Conservation (phyloP, 2,329 filamentous ascomycete species). For the Cordyceps fumosorosea region DNA sequence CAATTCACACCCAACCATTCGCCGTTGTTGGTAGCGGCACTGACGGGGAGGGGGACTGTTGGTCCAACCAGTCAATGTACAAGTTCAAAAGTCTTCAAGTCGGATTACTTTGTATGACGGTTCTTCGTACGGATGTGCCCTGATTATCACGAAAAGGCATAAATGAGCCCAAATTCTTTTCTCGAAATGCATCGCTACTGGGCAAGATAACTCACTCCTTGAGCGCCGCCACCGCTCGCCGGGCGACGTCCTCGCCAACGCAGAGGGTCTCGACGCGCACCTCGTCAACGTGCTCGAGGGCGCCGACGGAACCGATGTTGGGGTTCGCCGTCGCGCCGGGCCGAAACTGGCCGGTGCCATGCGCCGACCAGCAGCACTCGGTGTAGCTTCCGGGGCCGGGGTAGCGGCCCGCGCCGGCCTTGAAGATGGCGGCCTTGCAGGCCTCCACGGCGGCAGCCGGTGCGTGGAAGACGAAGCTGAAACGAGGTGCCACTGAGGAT, state of each 20-base stretch:
- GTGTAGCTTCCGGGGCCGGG: constrained; percentile 46
- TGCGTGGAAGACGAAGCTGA: constrained; percentile 44
- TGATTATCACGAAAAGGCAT: constrained; percentile 16
- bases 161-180: background rate
- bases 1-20: too few species aligned
- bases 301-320: constrained; percentile 51
- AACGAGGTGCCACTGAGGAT: constrained; percentile 13
- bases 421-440: constrained; percentile 50
- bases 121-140: constrained; percentile 47
- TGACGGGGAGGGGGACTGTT: too few species aligned
- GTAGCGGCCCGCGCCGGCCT: constrained; percentile 50
- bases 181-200: background rate
- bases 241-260: constrained; percentile 49
- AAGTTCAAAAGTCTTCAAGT: constrained; percentile 38
- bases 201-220: constrained; percentile 46
- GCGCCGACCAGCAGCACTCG: constrained; percentile 44
- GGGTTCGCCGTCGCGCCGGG: constrained; percentile 57
- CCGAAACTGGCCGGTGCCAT: constrained; percentile 59
- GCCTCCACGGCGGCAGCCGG: constrained; percentile 37
- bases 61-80: too few species aligned
- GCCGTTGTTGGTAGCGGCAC: too few species aligned
- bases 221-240: constrained; percentile 54
- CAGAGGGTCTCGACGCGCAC: constrained; percentile 57
- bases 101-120: constrained; percentile 42
- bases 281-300: constrained; percentile 54